Base-by-base conservation (phyloP, 495 filamentous ascomycete species). In the Aspergillus taichungensis region DNA sequence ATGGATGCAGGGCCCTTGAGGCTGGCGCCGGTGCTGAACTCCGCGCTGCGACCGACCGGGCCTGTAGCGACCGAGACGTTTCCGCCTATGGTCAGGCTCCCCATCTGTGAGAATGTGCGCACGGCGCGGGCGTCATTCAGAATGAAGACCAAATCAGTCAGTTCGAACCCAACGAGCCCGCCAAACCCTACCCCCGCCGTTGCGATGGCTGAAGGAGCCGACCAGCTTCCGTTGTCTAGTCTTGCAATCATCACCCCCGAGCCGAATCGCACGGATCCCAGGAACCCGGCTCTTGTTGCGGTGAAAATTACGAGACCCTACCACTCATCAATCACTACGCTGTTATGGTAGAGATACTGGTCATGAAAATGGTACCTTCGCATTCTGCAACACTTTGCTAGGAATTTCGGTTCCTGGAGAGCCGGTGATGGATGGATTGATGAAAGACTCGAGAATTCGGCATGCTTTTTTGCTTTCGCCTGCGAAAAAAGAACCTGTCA, bases 71-170 rank as follows among this genome's bases (percentile, higher is more conserved):
- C 81, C 1, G 86, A 91, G 6, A 95, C 87, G 61, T 97, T 97
- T 44, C 87, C 88, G 37, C 90, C 88, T 5, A 97, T 71, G 32
- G 88, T 94, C 28, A 96, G 61, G 27, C 75, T 83, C 0, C 91
- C 92, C 41, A 79, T 72, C 61, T 95, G 87, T 10, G 88, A 87
- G 63, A 96, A 95, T 9, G 88, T 91, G 54, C 80, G 81, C 36
- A 97, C 88, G 13, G 92, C 88, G 27, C 72, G 77, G 29, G 79
- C 73, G 50, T 94, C 89, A 62, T 94, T 95, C 34, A 97, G 79
- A 33, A 96, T 91, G 69, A 96, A 95, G 42, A 97, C 90, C 59
- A 96, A 97, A 60, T 97, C 90, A 13, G 91, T 95, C 30, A 96
- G 67, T 62, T 97, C 91, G 66, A 91, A 84, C 24, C 91, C 91